Evolutionary conservation across 2,329 filamentous ascomycete species (phyloP), one percentile per base, ranked within the genome.

Genomic region (Colletotrichum zoysiae): DNA sequence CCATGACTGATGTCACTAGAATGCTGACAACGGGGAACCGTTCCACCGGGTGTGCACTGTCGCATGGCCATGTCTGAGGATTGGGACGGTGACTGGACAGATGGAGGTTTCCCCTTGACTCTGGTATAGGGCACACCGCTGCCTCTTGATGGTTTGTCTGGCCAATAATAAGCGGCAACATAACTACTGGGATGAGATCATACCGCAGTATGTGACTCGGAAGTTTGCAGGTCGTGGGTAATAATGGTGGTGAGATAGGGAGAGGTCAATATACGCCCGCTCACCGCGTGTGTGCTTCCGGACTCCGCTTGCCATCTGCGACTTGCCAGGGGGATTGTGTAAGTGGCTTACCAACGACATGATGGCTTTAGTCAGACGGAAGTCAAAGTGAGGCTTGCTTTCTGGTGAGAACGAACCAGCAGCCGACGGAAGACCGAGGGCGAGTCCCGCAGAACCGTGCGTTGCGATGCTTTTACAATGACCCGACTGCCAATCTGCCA

Each of bases 1-100:
- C 42, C 40, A 64, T 51, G 64, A 35, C 63, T 68, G 56, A 68
- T 68, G 71, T 68, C 63, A 71, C 68, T 23, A 35, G 33, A 51
- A 71, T 53, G 23, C 48, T 58, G 48, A 61, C 35, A 20, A 67
- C 64, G 64, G 68, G 63, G 68, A 71, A 64, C 57, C 63, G 51
- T 67, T 71, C 67, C 62, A 68, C 67, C 38, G 58, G 56, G 67
- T 53, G 46, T 63, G 62, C 62, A 53, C 51, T 48, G 58, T 63
- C 38, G 58, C 65, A 53, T 61, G 51, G 65, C 38, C 56, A 51
- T 68, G 65, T 63, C 65, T 63, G 69, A 55, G 53, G 58, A 58
- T 44, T 50, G 44, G 65, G 35, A 53, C 51, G 68, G 57, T 62
- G 50, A 62, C 44, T 71, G 64, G 64, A n/a, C 48, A 23, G 68